These are phyloP conservation scores for Rhizopogon rudus DNA, from an alignment of 768 basidiomycete species.

Conservation along the genomic window DNA sequence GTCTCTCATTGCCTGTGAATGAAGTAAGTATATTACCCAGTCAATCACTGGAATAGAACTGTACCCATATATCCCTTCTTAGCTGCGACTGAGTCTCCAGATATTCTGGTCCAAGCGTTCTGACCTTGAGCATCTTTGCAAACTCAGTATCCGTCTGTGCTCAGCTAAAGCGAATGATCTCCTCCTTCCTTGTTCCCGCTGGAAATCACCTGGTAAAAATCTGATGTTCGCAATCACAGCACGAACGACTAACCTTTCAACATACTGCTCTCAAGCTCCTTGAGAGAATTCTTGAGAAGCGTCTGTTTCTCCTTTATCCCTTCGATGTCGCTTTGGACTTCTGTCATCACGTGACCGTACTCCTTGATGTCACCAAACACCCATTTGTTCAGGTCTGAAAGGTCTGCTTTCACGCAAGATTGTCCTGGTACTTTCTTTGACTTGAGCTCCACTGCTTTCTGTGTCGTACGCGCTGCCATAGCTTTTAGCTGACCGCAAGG, in stretches of 20 bases:
- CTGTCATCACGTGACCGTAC: constrained; percentile 35
- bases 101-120: constrained; percentile 87
- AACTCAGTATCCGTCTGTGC: constrained; percentile 80
- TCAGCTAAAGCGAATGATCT: constrained; percentile 73
- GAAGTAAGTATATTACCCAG: constrained; percentile 3
- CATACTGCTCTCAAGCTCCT: constrained; percentile 59
- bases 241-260: constrained; percentile 50
- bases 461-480: constrained; percentile 33
- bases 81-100: constrained; percentile 77
- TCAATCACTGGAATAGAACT: constrained; percentile 15
- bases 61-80: constrained; percentile 65
- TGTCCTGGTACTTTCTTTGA: constrained; percentile 29
- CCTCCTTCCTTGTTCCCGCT: constrained; percentile 83
- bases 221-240: not conserved
- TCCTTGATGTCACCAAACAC: constrained; percentile 43
- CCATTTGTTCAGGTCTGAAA: constrained; percentile 52
- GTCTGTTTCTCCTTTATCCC: constrained; percentile 39
- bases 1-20: constrained; percentile 55
- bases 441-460: constrained; percentile 30
- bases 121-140: constrained; percentile 63
- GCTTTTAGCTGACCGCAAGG: constrained; percentile 35
- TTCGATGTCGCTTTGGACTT: constrained; percentile 47
- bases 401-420: constrained; percentile 38
- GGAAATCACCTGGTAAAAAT: not conserved
- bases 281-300: constrained; percentile 37